Conservation (phyloP, 345 rosid species). For the Boechera stricta region DNA sequence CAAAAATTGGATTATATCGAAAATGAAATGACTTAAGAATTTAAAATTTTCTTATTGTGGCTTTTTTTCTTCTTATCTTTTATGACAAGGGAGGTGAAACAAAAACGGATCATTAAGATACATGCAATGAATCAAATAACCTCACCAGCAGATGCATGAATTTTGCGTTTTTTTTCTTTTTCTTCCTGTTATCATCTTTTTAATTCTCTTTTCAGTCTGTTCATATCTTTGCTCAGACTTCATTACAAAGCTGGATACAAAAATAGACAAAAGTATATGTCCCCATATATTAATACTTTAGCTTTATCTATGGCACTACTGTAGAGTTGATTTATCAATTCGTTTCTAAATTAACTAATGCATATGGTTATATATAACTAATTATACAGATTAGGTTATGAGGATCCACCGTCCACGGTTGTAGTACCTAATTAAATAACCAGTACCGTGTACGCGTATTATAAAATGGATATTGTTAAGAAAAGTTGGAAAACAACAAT, state of each 20-base stretch:
- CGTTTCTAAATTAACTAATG: background rate
- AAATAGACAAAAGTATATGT: constrained; percentile 27
- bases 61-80: constrained; percentile 3
- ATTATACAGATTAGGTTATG: background rate
- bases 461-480: background rate
- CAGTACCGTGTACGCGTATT: background rate
- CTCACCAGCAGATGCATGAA: constrained; percentile 39
- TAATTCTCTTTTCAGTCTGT: constrained; percentile 19
- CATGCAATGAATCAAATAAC: constrained; percentile 40
- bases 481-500: background rate
- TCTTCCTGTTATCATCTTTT: constrained; percentile 12
- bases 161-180: background rate
- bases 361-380: background rate
- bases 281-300: constrained; percentile 12
- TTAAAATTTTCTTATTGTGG: background rate
- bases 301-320: constrained; percentile 12
- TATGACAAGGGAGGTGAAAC: constrained; percentile 28
- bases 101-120: constrained; percentile 20
- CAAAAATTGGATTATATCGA: background rate
- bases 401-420: constrained; percentile 12
- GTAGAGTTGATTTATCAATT: background rate
- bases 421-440: background rate
- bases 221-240: constrained; percentile 39
- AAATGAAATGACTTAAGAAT: background rate
- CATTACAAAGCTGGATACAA: constrained; percentile 16